phyloP scores from a whole-genome alignment of 1,284 basidiomycete species.

The Paramarasmius palmivorus region DNA sequence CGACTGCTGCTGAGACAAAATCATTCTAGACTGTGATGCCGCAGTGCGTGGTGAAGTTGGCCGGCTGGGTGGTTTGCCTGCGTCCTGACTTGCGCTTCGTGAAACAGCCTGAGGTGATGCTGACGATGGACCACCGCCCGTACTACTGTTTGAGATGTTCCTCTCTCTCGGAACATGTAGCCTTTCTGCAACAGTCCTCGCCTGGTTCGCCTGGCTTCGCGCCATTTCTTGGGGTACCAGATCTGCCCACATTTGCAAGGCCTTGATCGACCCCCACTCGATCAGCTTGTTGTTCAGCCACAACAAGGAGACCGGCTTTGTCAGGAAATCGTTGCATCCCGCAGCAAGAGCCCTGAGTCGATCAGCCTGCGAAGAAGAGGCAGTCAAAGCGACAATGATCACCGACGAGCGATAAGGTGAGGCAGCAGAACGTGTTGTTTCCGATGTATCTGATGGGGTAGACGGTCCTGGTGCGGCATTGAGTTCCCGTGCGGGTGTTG shows the following conservation, averaged over 20 bases:
- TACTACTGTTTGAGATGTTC: conserved; percentile 24
- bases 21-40: too few relatives aligned
- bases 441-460: conserved; percentile 39
- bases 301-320: conserved; percentile 92
- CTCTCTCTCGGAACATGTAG: conserved; percentile 66
- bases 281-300: conserved; percentile 99
- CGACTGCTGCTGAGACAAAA: too few relatives aligned
- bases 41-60: too few relatives aligned
- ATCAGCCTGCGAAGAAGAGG: conserved; percentile 90
- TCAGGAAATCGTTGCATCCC: conserved; percentile 98
- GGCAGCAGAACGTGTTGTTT: conserved; percentile 39
- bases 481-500: conserved; percentile 36
- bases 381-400: conserved; percentile 98
- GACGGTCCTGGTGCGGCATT: conserved; percentile 58
- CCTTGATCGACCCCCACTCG: conserved; percentile 95
- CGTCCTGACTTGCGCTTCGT: too few relatives aligned
- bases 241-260: conserved; percentile 86
- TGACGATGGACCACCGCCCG: conserved; percentile 11
- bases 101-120: too few relatives aligned
- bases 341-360: conserved; percentile 95
- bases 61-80: too few relatives aligned
- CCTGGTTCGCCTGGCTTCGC: conserved; percentile 61
- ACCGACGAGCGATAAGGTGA: conserved; percentile 89
- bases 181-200: conserved; percentile 64
- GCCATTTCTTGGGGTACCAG: conserved; percentile 59